phyloP scores from a whole-genome alignment of 2,329 filamentous ascomycete species.

The Colletotrichum viniferum region DNA sequence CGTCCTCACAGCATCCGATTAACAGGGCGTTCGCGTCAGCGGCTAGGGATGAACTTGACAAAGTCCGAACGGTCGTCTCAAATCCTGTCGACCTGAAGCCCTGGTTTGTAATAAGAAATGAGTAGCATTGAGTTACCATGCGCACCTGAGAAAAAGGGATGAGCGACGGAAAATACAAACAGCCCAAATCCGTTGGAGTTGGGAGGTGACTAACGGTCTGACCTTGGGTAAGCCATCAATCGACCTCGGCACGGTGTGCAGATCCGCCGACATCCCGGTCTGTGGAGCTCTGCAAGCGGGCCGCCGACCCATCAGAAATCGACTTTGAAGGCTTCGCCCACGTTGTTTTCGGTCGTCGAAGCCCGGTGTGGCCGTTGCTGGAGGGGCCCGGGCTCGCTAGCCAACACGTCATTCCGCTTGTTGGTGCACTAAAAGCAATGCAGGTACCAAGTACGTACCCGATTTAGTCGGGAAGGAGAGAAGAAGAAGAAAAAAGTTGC shows the following conservation, averaged over 20 bases:
- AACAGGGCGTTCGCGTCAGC: neutral
- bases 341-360: neutral
- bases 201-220: neutral
- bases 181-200: slow-evolving; percentile 17
- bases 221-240: neutral
- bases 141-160: neutral
- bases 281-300: neutral
- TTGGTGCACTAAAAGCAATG: neutral
- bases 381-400: neutral
- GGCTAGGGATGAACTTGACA: neutral
- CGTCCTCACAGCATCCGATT: neutral
- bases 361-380: neutral
- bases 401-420: slow-evolving; percentile 11
- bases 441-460: neutral
- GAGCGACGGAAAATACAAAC: neutral
- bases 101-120: slow-evolving; percentile 9
- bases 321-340: neutral
- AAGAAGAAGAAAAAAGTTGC: neutral
- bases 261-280: slow-evolving; percentile 6
- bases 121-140: neutral
- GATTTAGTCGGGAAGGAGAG: neutral
- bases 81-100: neutral
- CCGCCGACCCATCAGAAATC: neutral
- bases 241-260: slow-evolving; percentile 14
- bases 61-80: neutral